Evolutionary conservation across 805 yeast genomes (phyloP).

Genomic region (Sungouiozyma ichnusensis): DNA sequence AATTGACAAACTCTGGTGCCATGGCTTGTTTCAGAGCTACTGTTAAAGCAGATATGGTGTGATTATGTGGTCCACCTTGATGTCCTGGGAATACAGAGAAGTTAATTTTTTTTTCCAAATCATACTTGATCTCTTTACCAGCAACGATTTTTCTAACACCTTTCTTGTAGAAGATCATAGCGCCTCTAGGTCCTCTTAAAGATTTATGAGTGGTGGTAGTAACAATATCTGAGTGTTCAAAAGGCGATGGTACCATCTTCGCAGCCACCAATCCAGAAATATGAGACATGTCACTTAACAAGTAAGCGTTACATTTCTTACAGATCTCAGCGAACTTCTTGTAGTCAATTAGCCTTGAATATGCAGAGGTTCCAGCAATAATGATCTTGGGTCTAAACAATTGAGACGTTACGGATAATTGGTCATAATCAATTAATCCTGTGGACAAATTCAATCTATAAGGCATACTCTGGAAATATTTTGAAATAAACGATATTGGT

Average conservation of each 20-base stretch:
- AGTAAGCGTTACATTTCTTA: slow-evolving; percentile 85
- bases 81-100: slow-evolving; percentile 98
- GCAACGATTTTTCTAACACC: slow-evolving; percentile 74
- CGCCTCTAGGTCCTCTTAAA: slow-evolving; percentile 97
- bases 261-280: slow-evolving; percentile 94
- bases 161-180: slow-evolving; percentile 94
- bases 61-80: slow-evolving; percentile 99
- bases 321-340: slow-evolving; percentile 84
- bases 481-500: slow-evolving; percentile 85
- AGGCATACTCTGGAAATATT: slow-evolving; percentile 96
- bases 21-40: slow-evolving; percentile 89
- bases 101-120: slow-evolving; percentile 84
- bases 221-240: slow-evolving; percentile 87
- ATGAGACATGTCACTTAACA: slow-evolving; percentile 94
- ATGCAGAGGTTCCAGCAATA: slow-evolving; percentile 97
- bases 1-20: slow-evolving; percentile 77
- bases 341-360: slow-evolving; percentile 84
- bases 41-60: slow-evolving; percentile 91
- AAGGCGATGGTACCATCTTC: slow-evolving; percentile 87
- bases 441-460: slow-evolving; percentile 79
- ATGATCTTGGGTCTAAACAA: slow-evolving; percentile 90
- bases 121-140: slow-evolving; percentile 78
- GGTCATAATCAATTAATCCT: slow-evolving; percentile 87
- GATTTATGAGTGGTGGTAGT: slow-evolving; percentile 98
- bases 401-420: slow-evolving; percentile 67